Percentiles rank a stretch among this genome's conserved stretches.
These are phyloP conservation scores for Beta corolliflora DNA, from an alignment of 179 eudicot genomes.

Conservation along the genomic window DNA sequence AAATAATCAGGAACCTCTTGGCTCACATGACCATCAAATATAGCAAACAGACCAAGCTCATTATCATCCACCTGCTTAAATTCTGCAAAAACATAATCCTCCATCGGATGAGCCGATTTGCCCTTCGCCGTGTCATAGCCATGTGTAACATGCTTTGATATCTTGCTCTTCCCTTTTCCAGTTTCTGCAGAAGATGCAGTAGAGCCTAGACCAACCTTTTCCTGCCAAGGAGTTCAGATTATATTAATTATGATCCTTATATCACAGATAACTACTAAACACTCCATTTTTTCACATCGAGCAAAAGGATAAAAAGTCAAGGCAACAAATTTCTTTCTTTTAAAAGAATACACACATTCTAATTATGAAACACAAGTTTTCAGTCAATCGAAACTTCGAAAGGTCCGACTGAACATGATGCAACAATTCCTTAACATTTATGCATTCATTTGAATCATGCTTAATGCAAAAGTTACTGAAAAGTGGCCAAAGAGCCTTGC, in stretches of 20 bases:
- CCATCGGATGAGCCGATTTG: conserved; percentile 75
- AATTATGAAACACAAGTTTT: no score
- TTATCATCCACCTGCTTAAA: conserved; percentile 47
- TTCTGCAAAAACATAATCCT: conserved; percentile 75
- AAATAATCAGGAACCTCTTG: conserved; percentile 66
- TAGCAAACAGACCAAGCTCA: conserved; percentile 84
- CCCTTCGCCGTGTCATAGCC: conserved; percentile 57
- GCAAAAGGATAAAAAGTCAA: background rate
- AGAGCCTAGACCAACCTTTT: conserved; percentile 44
- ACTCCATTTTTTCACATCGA: background rate
- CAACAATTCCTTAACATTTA: no score
- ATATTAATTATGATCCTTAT: background rate
- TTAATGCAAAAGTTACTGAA: no score
- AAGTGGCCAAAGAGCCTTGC: no score
- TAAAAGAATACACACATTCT: no score
- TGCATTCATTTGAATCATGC: no score
- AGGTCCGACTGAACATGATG: no score
- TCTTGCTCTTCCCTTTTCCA: conserved; percentile 46
- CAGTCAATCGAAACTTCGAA: no score
- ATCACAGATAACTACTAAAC: no score
- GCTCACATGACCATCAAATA: conserved; percentile 77
- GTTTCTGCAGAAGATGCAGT: conserved; percentile 35
- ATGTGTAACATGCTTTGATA: conserved; percentile 44
- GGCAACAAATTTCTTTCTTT: background rate
- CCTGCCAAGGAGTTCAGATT: conserved; percentile 24